Evolutionary conservation across 2,329 filamentous ascomycete genomes (phyloP).

Genomic region (Colletotrichum sp.): DNA sequence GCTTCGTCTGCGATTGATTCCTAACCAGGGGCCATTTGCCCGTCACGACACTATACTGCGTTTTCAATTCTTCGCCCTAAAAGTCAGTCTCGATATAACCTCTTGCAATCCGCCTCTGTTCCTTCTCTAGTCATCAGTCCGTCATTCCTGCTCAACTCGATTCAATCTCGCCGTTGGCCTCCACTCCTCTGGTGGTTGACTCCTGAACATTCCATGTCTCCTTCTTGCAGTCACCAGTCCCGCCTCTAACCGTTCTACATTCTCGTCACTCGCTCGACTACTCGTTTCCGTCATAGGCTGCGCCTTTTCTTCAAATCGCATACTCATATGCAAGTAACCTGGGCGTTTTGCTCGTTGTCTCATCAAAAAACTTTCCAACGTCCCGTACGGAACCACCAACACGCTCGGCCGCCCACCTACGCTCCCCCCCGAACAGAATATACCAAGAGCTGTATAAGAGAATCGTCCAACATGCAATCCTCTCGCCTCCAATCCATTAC

Average conservation of each 20-base stretch:
- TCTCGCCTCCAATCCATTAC: slow-evolving; percentile 56
- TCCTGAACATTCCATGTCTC: slow-evolving; percentile 10
- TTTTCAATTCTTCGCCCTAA: background rate
- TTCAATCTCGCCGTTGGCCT: background rate
- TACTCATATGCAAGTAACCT: background rate
- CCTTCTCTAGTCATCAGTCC: background rate
- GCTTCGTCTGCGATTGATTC: slow-evolving; percentile 14
- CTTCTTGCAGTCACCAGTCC: slow-evolving; percentile 31
- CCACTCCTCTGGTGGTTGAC: background rate
- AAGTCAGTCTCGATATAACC: background rate
- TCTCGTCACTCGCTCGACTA: slow-evolving; percentile 28
- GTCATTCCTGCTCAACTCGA: background rate
- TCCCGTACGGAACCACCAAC: background rate
- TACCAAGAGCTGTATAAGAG: background rate
- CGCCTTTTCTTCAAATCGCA: slow-evolving; percentile 29
- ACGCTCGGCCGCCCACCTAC: background rate
- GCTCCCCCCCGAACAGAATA: background rate
- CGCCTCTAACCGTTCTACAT: slow-evolving; percentile 30
- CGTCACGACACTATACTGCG: background rate
- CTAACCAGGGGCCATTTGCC: background rate
- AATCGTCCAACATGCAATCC: slow-evolving; percentile 47
- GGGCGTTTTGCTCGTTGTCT: background rate
- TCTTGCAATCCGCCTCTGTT: background rate
- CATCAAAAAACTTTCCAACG: background rate
- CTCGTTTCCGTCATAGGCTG: slow-evolving; percentile 31